Conservation (phyloP, 495 filamentous ascomycete genomes). For the Aspergillus haitiensis region DNA sequence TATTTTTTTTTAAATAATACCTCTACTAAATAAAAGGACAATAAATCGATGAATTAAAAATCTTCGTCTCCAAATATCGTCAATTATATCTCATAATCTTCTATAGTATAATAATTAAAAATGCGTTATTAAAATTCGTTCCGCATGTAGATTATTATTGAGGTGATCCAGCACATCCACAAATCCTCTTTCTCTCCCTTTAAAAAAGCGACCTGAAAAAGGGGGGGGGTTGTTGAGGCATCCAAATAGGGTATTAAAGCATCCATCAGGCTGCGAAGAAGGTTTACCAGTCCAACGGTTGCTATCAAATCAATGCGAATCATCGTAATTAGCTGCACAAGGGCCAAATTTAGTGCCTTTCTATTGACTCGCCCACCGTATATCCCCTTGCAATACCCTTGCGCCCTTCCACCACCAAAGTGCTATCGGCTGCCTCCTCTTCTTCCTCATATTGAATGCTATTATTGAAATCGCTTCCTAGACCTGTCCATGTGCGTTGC, state of each 20-base stretch:
- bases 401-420: constrained; percentile 75
- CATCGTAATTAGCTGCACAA: constrained; percentile 7
- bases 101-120: too few relatives aligned
- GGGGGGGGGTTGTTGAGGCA: constrained; percentile 1
- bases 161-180: background rate
- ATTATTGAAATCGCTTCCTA: constrained; percentile 76
- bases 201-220: background rate
- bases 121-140: too few relatives aligned
- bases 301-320: constrained; percentile 7
- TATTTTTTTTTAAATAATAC: too few relatives aligned
- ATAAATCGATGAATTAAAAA: too few relatives aligned
- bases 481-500: constrained; percentile 84
- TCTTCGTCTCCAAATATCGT: too few relatives aligned
- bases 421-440: constrained; percentile 44
- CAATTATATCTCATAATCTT: too few relatives aligned
- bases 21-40: too few relatives aligned
- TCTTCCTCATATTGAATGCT: constrained; percentile 64
- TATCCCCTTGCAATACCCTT: constrained; percentile 91
- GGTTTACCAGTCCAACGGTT: constrained; percentile 6
- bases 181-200: background rate
- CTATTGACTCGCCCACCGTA: constrained; percentile 60
- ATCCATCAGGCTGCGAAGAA: constrained; percentile 4
- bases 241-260: constrained; percentile 6
- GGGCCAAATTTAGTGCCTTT: constrained; percentile 36
- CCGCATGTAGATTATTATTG: too few relatives aligned